Base-by-base conservation (phyloP, 139 green algal species). In the Chlamydomonas sphaeroides region DNA sequence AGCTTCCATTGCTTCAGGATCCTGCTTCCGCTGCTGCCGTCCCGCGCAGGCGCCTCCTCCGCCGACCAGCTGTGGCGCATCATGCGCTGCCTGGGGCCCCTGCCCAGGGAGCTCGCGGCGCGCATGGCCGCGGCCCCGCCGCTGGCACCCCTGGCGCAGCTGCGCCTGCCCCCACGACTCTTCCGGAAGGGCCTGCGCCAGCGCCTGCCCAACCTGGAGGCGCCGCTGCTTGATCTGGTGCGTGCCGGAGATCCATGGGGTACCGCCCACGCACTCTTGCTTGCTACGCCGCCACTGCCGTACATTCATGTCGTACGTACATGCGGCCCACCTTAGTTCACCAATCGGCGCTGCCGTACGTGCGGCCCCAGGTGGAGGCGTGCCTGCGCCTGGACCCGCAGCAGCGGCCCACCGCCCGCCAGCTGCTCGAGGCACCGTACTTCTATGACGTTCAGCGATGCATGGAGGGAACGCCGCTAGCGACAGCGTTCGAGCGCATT, bases 21-120 rank as follows among this genome's bases (percentile, higher is more conserved):
- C n/a, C 53, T 18, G 53, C 28, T 61, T 26, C 5, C 53, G 15
- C 28, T n/a, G 53, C 25, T 30, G 25, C 4, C 53, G 53, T 26
- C 14, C 45, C 20, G 15, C 21, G 17, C 56, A 63, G 56, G 62
- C 32, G 15, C 30, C 32, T 59, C 61, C 72, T 91, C 96, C 85
- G 84, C 95, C 17, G 91, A 94, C 72, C 90, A 94, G 92, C 86
- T 97, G 63, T 94, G 89, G 82, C 86, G 89, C 48, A 92, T 95
- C 28, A 84, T 93, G 59, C 84, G 85, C 63, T 84, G 80, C 42
- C 68, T 93, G 36, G 89, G 90, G 1, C 49, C 48, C 30, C 85
- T 96, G 36, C 83, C 85, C 1, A 49, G 56, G 18, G 14, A 68
- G 39, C 88, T 93, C 41, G 68, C 70, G 59, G 62, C 45, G 20